A percentile compares a stretch with the other conserved stretches of the same genome.
phyloP scores from a whole-genome alignment of 1,284 basidiomycete genomes.

The Irpex sp. region DNA sequence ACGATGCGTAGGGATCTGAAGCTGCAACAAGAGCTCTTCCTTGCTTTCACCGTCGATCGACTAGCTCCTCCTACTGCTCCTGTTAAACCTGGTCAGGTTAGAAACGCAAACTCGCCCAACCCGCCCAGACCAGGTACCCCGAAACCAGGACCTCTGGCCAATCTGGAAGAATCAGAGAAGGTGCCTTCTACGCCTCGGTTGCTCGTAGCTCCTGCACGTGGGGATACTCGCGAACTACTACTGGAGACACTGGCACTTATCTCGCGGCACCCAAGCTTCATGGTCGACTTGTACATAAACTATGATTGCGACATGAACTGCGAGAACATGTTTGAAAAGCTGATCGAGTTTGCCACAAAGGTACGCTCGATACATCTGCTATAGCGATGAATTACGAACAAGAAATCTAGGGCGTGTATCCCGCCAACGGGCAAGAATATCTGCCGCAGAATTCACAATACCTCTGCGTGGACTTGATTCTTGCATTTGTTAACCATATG shows the following conservation, averaged over 20 bases:
- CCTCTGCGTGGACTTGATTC: constrained; percentile 85
- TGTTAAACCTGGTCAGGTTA: constrained; percentile 17
- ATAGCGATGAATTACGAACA: neutral
- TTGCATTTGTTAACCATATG: constrained; percentile 89
- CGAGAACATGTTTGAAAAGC: constrained; percentile 91
- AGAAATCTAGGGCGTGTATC: constrained; percentile 67
- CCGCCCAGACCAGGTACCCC: constrained; percentile 49
- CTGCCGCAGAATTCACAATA: constrained; percentile 82
- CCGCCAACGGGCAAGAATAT: constrained; percentile 59
- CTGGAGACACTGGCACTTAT: constrained; percentile 87
- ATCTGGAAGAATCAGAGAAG: constrained; percentile 45
- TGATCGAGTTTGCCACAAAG: constrained; percentile 89
- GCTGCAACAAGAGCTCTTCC: constrained; percentile 94
- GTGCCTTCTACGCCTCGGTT: constrained; percentile 52
- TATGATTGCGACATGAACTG: constrained; percentile 98
- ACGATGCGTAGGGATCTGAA: constrained; percentile 88
- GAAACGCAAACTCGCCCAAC: constrained; percentile 35
- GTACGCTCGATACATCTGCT: constrained; percentile 32
- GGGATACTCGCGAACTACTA: constrained; percentile 87
- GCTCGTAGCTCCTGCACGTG: constrained; percentile 73
- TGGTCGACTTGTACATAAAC: constrained; percentile 95
- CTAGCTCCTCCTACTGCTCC: constrained; percentile 56
- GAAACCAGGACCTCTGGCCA: constrained; percentile 39
- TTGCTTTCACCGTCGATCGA: constrained; percentile 91
- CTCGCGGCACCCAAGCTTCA: constrained; percentile 79